Evolutionary conservation across 2,329 filamentous ascomycete genomes (phyloP).

Genomic region (Calycina herbarum): DNA sequence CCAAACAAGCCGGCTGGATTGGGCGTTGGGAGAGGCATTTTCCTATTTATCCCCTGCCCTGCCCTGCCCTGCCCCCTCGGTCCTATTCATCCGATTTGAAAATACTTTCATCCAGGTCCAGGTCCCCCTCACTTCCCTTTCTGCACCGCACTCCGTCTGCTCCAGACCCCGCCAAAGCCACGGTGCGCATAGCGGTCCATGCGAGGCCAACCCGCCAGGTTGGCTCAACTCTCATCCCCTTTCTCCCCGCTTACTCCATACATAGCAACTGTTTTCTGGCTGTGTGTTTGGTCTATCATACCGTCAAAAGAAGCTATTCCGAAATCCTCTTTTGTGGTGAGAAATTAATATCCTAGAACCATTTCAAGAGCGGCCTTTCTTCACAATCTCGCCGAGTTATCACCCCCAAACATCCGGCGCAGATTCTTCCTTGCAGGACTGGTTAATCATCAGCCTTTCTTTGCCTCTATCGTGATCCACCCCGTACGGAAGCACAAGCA

Average conservation of each 20-base stretch:
- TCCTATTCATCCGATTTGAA: constrained; percentile 6
- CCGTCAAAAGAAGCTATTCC: too few relatives aligned
- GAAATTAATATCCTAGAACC: too few relatives aligned
- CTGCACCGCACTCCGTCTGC: not conserved
- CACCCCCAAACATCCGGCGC: not conserved
- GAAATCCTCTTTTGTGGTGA: not conserved
- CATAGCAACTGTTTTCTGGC: not conserved
- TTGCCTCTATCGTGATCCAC: constrained; percentile 5
- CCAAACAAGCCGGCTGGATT: not conserved
- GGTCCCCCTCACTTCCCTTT: not conserved
- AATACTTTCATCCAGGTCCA: not conserved
- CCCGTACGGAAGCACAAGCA: not conserved
- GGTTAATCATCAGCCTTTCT: not conserved
- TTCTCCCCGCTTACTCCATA: not conserved
- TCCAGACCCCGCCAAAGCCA: constrained; percentile 7
- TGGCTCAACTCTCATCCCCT: not conserved
- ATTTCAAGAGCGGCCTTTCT: too few relatives aligned
- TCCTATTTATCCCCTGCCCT: not conserved
- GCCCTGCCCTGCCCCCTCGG: not conserved
- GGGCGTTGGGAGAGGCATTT: not conserved
- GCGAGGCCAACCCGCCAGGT: not conserved
- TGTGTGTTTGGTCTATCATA: too few relatives aligned
- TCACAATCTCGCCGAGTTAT: not conserved
- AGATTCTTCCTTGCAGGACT: not conserved
- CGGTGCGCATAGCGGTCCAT: not conserved